A percentile compares a stretch with the other conserved stretches of the same genome.
Evolutionary conservation across 208 protist genomes (phyloP).

Genomic region (Acanthamoeba lenticulata): DNA sequence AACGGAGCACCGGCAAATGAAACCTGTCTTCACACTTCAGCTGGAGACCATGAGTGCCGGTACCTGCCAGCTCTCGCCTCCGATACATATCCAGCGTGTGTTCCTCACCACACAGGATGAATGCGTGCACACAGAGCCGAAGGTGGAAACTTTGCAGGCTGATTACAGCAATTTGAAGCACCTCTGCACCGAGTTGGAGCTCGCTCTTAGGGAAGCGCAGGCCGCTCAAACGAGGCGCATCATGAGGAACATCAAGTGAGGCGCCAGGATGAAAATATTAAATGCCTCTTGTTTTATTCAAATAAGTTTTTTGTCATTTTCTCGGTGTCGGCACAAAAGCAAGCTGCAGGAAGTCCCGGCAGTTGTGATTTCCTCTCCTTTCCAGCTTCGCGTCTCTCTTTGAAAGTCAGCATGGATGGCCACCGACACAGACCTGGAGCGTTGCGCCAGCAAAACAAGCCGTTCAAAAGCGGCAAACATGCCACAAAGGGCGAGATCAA

Average conservation of each 20-base stretch:
- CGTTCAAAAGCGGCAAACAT: slow-evolving; percentile 66
- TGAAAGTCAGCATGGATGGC: neutral
- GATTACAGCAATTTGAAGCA: slow-evolving; percentile 67
- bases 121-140: neutral
- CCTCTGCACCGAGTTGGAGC: slow-evolving; percentile 62
- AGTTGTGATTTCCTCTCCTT: neutral
- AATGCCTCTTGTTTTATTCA: no score
- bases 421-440: slow-evolving; percentile 53
- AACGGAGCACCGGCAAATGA: slow-evolving; percentile 47
- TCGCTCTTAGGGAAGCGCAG: slow-evolving; percentile 57
- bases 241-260: slow-evolving; percentile 69
- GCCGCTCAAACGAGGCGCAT: slow-evolving; percentile 57
- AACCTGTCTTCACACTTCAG: slow-evolving; percentile 45
- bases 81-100: neutral
- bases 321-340: no score
- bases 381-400: neutral
- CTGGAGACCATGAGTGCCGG: slow-evolving; percentile 28
- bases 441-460: slow-evolving; percentile 60
- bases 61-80: no score
- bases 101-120: neutral
- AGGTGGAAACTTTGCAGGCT: slow-evolving; percentile 45
- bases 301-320: no score
- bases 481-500: slow-evolving; percentile 62
- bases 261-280: no score
- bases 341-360: no score